Base-by-base conservation (phyloP, 2,329 filamentous ascomycete species). In the Mycosphaerelloides madeirae region DNA sequence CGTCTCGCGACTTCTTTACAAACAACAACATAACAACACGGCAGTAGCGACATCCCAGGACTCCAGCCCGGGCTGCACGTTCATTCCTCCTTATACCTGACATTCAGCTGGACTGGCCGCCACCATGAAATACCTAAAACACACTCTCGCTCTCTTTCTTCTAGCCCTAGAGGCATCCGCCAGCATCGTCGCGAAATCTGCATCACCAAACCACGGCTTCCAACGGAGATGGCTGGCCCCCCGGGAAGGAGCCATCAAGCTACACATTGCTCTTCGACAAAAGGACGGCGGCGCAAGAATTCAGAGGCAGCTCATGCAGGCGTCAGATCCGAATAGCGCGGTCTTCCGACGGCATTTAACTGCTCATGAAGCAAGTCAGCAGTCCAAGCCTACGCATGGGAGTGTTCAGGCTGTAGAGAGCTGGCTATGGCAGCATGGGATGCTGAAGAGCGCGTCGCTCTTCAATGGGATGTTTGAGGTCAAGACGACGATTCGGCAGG, bases 181-280 rank as follows among this genome's bases (percentile, higher is more conserved):
- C 20, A 37, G 38, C 8, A 29, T 31, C 13, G 43, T 50, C 41
- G 33, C 38, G 3, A 53, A 50, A 32, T n/a, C 32, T 22, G 46
- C 49, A n/a, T 19, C 29, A 6, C 29, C 16, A 8, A 19, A 44
- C 4, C 47, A 52, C 29, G 52, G 49, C 1, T 54, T 47, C 47
- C 18, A 37, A 13, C 40, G 35, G 8, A 40, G 36, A 14, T 55
- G 32, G 34, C 39, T 53, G 45, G 52, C 49, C 29, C 49, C 49
- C 9, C 43, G 35, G 1, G 46, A 55, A 31, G 40, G 33, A 3
- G 6, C 28, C 3, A 56, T 56, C 39, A 53, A 44, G 37, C 38
- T 56, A 3, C 54, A 56, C n/a, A 47, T 56, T 29, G 54, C 53
- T 9, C 14, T 55, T 4, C 45, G 47, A 8, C 52, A 52, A 28